phyloP scores from a whole-genome alignment of 2,329 filamentous ascomycete genomes.

The Metarhizium humberi region DNA sequence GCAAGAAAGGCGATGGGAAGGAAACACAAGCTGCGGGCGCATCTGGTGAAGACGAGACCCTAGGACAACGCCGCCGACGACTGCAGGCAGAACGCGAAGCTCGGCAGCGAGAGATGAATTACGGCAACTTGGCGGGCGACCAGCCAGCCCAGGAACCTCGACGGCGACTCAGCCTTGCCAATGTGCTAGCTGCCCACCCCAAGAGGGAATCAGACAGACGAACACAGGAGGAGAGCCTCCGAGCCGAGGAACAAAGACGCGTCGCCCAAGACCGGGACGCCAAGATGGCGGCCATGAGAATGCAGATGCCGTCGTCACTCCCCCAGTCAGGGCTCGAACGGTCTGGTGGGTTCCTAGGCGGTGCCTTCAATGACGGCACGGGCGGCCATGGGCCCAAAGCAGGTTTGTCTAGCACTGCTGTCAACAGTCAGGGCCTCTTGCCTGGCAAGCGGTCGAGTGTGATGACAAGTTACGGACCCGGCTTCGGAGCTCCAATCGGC shows the following conservation, averaged over 20 bases:
- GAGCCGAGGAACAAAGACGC: slow-evolving; percentile 30
- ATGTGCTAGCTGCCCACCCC: slow-evolving; percentile 42
- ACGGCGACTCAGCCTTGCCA: slow-evolving; percentile 45
- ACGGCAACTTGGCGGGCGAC: slow-evolving; percentile 17
- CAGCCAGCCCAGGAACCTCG: slow-evolving; percentile 9
- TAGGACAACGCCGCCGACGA: slow-evolving; percentile 66
- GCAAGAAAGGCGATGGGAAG: slow-evolving; percentile 11
- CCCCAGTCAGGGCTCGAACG: slow-evolving; percentile 19
- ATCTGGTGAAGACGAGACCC: slow-evolving; percentile 57
- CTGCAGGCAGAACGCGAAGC: slow-evolving; percentile 63
- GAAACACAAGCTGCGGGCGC: slow-evolving; percentile 22
- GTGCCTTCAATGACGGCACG: slow-evolving; percentile 44
- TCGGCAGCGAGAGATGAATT: slow-evolving; percentile 44
- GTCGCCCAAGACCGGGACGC: slow-evolving; percentile 33
- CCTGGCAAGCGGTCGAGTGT: slow-evolving; percentile 19
- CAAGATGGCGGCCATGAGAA: slow-evolving; percentile 38
- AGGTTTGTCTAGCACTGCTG: slow-evolving; percentile 16
- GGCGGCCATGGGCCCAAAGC: slow-evolving; percentile 26
- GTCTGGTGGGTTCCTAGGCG: slow-evolving; percentile 39
- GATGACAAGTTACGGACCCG: slow-evolving; percentile 17
- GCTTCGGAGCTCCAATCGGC: slow-evolving; percentile 17
- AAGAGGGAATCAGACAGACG: slow-evolving; percentile 29
- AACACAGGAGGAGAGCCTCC: slow-evolving; percentile 31
- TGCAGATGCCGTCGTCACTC: slow-evolving; percentile 38
- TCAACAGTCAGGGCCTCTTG: slow-evolving; percentile 17